Conservation (phyloP, 78 protist genomes). For the Tieghemostelium lacteum region DNA sequence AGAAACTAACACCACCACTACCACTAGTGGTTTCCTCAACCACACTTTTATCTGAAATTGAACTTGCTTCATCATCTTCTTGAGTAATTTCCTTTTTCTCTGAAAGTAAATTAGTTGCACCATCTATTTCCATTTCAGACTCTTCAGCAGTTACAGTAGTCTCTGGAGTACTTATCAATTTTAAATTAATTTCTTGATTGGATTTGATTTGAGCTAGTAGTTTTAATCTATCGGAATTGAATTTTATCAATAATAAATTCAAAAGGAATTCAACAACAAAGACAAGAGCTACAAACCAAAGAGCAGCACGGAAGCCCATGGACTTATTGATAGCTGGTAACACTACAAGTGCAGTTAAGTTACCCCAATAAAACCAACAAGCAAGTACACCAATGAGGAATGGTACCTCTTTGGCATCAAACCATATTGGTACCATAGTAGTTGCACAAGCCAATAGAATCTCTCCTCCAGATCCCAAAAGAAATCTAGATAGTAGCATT, state of each 20-base stretch:
- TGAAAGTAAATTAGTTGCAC: slow-evolving; percentile 3
- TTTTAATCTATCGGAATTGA: slow-evolving; percentile 18
- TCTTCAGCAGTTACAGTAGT: no score
- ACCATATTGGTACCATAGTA: slow-evolving; percentile 70
- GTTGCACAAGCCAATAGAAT: slow-evolving; percentile 60
- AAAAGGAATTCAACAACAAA: slow-evolving; percentile 31
- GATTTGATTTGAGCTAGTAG: background rate
- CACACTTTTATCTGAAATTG: slow-evolving; percentile 5
- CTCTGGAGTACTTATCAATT: no score
- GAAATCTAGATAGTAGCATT: slow-evolving; percentile 36
- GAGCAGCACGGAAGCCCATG: slow-evolving; percentile 24
- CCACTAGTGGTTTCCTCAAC: background rate
- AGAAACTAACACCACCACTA: background rate
- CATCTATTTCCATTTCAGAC: no score
- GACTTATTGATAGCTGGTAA: slow-evolving; percentile 18
- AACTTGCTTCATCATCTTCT: background rate
- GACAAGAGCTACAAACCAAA: slow-evolving; percentile 55
- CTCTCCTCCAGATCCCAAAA: slow-evolving; percentile 70
- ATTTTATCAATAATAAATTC: slow-evolving; percentile 39
- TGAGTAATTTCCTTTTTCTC: slow-evolving; percentile 1
- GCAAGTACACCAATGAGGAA: slow-evolving; percentile 36
- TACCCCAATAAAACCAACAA: slow-evolving; percentile 68
- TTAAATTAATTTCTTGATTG: no score
- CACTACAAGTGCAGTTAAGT: slow-evolving; percentile 26
- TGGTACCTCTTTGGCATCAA: slow-evolving; percentile 35